Base-by-base conservation (phyloP, 768 basidiomycete species). In the Cystobasidium onofrii region DNA sequence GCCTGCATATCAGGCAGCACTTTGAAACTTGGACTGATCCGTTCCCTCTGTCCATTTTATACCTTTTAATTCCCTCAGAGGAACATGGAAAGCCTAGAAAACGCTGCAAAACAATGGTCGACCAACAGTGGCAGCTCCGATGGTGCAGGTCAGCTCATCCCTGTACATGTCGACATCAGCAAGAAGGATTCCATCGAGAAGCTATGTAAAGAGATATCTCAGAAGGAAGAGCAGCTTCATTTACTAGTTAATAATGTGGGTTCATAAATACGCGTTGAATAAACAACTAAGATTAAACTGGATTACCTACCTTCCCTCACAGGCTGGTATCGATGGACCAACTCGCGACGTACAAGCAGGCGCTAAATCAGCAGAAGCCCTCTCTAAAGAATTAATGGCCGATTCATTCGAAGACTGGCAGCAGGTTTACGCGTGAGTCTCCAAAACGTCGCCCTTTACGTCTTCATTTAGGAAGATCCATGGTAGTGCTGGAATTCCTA, bases 61-160 rank as follows among this genome's bases (percentile, higher is more conserved):
- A 39, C 39, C 39, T 39, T 15, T 15, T 39, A 6, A 39, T 39
- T 6, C 39, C 17, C 25, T 2, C n/a, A 41, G n/a, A 60, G 44
- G 20, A 25, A 64, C n/a, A 29, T 41, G 33, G 63, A 39, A 13
- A 43, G 43, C 12, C 55, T 74, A 18, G 73, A 74, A 50, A 74
- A 57, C 15, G 74, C 73, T 29, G 73, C 73, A 2, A 71, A 74
- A 54, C 36, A 23, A n/a, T 64, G 67, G 39, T 73, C 72, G 1
- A 43, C 29, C 6, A 12, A 23, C 39, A 34, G 25, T 10, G 10
- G 10, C 9, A 34, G 36, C 23, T 31, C 29, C 4, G 23, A 25
- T 25, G 72, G 67, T 25, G 34, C 29, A 20, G 72, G 72, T 1
- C 39, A 64, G 23, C 41, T 73, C 71, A 74, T 74, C 13, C 70